Base-by-base conservation (phyloP, 768 basidiomycete species). In the Scleroderma bovista region DNA sequence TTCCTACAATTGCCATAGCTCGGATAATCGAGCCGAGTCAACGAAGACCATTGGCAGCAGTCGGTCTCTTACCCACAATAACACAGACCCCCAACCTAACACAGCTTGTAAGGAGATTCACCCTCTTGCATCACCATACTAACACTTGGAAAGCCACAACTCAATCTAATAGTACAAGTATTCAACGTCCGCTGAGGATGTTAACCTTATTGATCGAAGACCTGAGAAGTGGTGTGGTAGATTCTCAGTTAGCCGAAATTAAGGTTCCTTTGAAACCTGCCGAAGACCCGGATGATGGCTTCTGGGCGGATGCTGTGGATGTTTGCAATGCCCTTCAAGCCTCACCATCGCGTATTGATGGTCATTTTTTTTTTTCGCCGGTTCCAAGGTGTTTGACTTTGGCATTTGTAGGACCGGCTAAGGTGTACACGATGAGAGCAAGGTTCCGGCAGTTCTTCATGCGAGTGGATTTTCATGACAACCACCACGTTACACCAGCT, bases 191-290 rank as follows among this genome's bases (percentile, higher is more conserved):
- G 12, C 9, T 73, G 49, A 73, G 81, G 38, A 77, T 86, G 68
- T 67, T 88, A 9, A 88, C 86, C 11, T 55, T 88, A 36, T 72
- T 88, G 8, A 86, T 88, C 12, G 75, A 80, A 47, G 86, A 88
- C 55, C 53, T 70, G 44, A 76, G 86, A 32, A 76, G 72, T 53
- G 77, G 75, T 6, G 67, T 67, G 1, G 64, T 67, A 32, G 86
- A 87, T 60, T 66, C 71, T 48, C 79, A 80, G 56, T 71, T 88
- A 17, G 80, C 80, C 2, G 87, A 89, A 61, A 78, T 89, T 17
- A 75, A 69, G 33, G 75, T 87, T 26, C 77, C 75, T n/a, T 63
- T 88, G 33, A 76, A 65, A 57, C 57, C 61, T 6, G 70, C 73
- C 3, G 75, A 77, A 31, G 65, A 76, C 49, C 66, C 69, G 5